Percentiles rank a stretch among this genome's conserved stretches.
phyloP scores from a whole-genome alignment of 768 basidiomycete species.

The Saitozyma podzolica region DNA sequence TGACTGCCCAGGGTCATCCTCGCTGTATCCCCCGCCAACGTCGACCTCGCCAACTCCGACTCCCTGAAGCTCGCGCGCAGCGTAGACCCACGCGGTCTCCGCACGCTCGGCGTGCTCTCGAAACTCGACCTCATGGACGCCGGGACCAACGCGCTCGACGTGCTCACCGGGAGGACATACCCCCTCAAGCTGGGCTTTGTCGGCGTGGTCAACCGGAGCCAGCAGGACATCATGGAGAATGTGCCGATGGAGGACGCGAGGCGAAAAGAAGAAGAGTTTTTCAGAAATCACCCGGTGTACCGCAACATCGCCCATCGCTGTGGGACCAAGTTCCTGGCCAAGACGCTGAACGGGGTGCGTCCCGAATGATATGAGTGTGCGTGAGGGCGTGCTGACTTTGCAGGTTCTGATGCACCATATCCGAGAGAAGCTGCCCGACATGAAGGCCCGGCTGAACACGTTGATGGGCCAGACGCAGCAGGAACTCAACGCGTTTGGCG shows the following conservation, averaged over 20 bases:
- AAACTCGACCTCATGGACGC: slow-evolving; percentile 99
- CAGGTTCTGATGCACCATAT: slow-evolving; percentile 94
- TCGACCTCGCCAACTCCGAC: slow-evolving; percentile 98
- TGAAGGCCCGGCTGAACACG: slow-evolving; percentile 97
- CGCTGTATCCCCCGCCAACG: slow-evolving; percentile 94
- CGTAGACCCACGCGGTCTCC: slow-evolving; percentile 92
- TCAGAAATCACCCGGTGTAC: slow-evolving; percentile 84
- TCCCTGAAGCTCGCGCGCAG: slow-evolving; percentile 92
- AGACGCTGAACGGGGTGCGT: slow-evolving; percentile 84
- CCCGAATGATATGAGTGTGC: slow-evolving; percentile 2
- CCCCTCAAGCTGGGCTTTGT: slow-evolving; percentile 98
- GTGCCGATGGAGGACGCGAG: slow-evolving; percentile 82
- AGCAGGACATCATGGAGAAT: slow-evolving; percentile 90
- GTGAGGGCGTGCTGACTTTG: not conserved
- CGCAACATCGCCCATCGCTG: slow-evolving; percentile 95
- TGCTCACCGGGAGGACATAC: slow-evolving; percentile 94
- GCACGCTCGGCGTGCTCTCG: slow-evolving; percentile 93
- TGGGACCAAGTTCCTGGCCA: slow-evolving; percentile 92
- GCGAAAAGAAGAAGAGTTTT: slow-evolving; percentile 85
- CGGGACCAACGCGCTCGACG: slow-evolving; percentile 94
- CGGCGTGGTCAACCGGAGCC: slow-evolving; percentile 94
- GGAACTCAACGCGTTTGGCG: slow-evolving; percentile 94
- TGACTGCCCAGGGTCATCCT: slow-evolving; percentile 73
- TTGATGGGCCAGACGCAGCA: slow-evolving; percentile 99
- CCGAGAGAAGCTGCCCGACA: slow-evolving; percentile 96